Evolutionary conservation across 1,284 basidiomycete species (phyloP).

Genomic region (Kalmanozyma brasiliensis): DNA sequence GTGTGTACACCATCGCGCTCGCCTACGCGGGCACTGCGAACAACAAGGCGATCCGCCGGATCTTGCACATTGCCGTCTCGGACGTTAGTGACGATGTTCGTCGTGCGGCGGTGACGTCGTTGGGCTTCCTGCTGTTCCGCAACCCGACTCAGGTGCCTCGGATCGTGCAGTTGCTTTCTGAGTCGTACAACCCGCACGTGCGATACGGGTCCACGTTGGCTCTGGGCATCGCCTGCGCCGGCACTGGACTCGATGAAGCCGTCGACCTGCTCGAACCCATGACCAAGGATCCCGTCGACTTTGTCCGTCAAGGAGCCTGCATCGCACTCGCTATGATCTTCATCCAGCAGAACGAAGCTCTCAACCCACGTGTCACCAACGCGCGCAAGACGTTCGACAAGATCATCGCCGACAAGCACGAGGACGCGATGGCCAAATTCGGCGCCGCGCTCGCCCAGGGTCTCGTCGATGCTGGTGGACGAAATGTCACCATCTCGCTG

Average conservation of each 20-base stretch:
- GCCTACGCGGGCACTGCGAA: slow-evolving; percentile 68
- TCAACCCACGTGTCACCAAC: slow-evolving; percentile 63
- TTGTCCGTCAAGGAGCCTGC: slow-evolving; percentile 67
- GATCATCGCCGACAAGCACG: slow-evolving; percentile 67
- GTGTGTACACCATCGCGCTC: slow-evolving; percentile 66
- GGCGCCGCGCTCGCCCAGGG: slow-evolving; percentile 66
- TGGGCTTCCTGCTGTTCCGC: slow-evolving; percentile 67
- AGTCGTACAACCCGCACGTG: slow-evolving; percentile 68
- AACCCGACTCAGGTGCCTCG: slow-evolving; percentile 67
- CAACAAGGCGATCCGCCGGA: slow-evolving; percentile 65
- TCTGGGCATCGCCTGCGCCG: slow-evolving; percentile 66
- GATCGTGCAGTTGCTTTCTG: slow-evolving; percentile 67
- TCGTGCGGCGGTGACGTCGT: slow-evolving; percentile 64
- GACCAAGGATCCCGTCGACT: slow-evolving; percentile 67
- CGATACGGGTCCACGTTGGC: slow-evolving; percentile 68
- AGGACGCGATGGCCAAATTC: slow-evolving; percentile 68
- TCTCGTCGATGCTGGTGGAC: slow-evolving; percentile 65
- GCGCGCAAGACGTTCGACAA: slow-evolving; percentile 64
- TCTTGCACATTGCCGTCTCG: slow-evolving; percentile 66
- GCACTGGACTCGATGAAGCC: slow-evolving; percentile 66
- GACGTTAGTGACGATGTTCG: slow-evolving; percentile 68
- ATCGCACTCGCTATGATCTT: slow-evolving; percentile 66
- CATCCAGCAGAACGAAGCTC: slow-evolving; percentile 66
- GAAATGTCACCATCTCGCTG: slow-evolving; percentile 67
- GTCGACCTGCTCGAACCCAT: slow-evolving; percentile 67